A percentile compares a stretch with the other conserved stretches of the same genome.
Evolutionary conservation across 352 stramenopile genomes (phyloP).

Genomic region (Globisporangium barbulae): DNA sequence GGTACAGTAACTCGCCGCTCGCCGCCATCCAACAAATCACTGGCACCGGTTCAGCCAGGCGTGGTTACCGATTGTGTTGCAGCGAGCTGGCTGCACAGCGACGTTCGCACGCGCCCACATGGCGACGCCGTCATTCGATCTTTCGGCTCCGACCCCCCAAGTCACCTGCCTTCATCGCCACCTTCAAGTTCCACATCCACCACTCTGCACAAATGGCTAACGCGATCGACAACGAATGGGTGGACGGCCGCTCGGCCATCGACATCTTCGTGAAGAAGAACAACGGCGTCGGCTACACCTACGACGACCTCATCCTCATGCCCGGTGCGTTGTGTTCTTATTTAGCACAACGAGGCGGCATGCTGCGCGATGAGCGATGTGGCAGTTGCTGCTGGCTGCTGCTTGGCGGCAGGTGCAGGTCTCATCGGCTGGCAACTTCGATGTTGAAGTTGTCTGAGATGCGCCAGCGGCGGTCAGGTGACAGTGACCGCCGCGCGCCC

Average conservation of each 20-base stretch:
- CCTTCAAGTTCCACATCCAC: constrained; percentile 2
- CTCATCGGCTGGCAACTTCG: not conserved
- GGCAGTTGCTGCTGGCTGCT: not conserved
- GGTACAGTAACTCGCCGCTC: no score
- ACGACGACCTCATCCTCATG: constrained; percentile 78
- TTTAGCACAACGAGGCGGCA: constrained; percentile 9
- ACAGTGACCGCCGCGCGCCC: not conserved
- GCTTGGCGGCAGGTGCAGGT: not conserved
- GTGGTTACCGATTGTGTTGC: not conserved
- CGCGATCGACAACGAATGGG: constrained; percentile 46
- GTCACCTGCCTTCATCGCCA: not conserved
- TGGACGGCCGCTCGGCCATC: constrained; percentile 71
- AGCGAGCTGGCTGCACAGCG: not conserved
- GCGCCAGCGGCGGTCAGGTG: constrained; percentile 1
- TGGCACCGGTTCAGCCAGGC: constrained; percentile 5
- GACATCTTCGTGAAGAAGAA: constrained; percentile 89
- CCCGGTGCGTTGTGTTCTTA: constrained; percentile 27
- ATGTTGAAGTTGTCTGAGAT: constrained; percentile 22
- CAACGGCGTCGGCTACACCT: constrained; percentile 69
- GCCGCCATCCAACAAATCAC: not conserved
- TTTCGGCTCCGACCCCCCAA: constrained; percentile 18
- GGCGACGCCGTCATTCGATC: constrained; percentile 28
- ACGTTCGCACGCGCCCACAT: constrained; percentile 8
- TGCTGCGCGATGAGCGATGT: constrained; percentile 6
- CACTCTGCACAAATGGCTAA: constrained; percentile 26